Base-by-base conservation (phyloP, 2,329 filamentous ascomycete species). In the Epichloe brachyelytri region DNA sequence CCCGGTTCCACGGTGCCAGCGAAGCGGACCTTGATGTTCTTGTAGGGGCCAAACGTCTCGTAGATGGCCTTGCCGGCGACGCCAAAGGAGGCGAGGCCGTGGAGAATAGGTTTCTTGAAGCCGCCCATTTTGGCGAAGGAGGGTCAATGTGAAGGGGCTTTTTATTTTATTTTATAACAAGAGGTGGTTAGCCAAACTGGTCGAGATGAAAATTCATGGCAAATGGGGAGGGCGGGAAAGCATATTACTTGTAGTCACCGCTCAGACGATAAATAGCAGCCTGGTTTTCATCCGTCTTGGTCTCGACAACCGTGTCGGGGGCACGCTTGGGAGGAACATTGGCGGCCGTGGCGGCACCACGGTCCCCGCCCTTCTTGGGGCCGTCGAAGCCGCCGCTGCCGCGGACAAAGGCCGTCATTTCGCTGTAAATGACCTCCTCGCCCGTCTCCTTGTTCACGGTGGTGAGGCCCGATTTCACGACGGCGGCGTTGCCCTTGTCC, bases 341-440 rank as follows among this genome's bases (percentile, higher is more conserved):
- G 26, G 82, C 73, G 2, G 86, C 83, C 3, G 88, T 95, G 43
- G 86, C 81, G 15, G 85, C 82, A 53, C 91, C 90, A 51, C 93
- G 80, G 62, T 95, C 85, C 17, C 70, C 63, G 26, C 83, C 82
- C 71, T 90, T 91, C 69, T 80, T 82, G 50, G 82, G 78, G 8
- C 93, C 93, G 51, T 85, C 89, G 62, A 97, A 97, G 51, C 90
- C 89, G 57, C 93, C 93, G 53, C 83, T 85, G 46, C 91, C 91
- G 53, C 91, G 83, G 57, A 98, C 81, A 75, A 98, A 96, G 58
- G 90, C 80, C n/a, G 86, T 91, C 56, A 80, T 81, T 70, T 98
- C 93, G 71, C 96, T 97, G 77, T 97, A 97, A 73, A 97, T 97
- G 57, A 98, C 72, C 53, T 94, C 86, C 66, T 95, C 87, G 59